Evolutionary conservation across 1,139 yeast genomes (phyloP), one percentile per base, ranked within the genome.

Genomic region (Debaryomyces subglobosus): DNA sequence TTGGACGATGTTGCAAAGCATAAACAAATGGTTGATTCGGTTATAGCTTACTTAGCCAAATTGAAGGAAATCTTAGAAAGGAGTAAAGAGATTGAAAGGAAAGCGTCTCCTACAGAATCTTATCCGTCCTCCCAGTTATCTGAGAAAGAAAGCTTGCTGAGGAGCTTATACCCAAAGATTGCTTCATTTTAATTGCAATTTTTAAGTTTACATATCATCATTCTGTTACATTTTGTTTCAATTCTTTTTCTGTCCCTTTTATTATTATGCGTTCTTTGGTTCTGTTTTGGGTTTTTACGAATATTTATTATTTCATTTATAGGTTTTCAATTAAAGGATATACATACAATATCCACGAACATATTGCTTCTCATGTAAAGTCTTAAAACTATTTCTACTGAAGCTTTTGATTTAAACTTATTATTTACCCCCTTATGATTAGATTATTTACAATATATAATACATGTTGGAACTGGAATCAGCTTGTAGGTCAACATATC

Each of bases 161-260:
- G 15, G 10, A 30, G 15, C 13, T 64, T 75, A 52, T 76, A 76
- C 54, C 81, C 81, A 24, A 66, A 69, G 15, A 74, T 76, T 46
- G 64, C 77, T 45, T 78, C 78, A 36, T 75, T 75, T 56, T 76
- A 64, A 56, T 21, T 35, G 35, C 29, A 30, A 15, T 32, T 16
- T 36, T 16, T 36, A 24, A 25, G 15, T 32, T 24, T 34, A 39
- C 39, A 20, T 39, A 33, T 25, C 18, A 29, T 33, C 13, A 24
- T 37, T 37, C 41, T 12, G 29, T 35, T 37, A 42, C 35, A 32
- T 41, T 23, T 25, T 32, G 23, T 30, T 43, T 43, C 41, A 40
- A 44, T 45, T 30, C 35, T 25, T 23, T 16, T 40, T n/a, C 15
- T 10, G 13, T 40, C 29, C 29, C 5, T 16, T 27, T 39, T 40